phyloP scores from a whole-genome alignment of 176 grass and related monocot species.

The Phoenix dactylifera region DNA sequence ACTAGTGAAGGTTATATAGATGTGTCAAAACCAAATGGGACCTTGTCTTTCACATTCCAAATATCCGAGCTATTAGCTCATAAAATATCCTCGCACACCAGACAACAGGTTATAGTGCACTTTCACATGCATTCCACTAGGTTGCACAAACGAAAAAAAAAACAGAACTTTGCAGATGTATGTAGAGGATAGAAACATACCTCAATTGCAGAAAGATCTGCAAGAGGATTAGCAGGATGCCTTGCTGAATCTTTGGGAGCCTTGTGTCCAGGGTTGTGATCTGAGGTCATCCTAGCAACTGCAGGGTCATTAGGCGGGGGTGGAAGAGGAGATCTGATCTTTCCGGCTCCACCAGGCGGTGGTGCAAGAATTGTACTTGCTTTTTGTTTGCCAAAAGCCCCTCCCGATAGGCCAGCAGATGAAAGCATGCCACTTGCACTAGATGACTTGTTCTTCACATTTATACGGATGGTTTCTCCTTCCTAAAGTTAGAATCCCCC shows the following conservation, averaged over 20 bases:
- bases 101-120: not conserved
- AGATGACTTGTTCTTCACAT: conserved; percentile 83
- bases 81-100: too few species aligned
- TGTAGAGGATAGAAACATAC: conserved; percentile 31
- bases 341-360: conserved; percentile 62
- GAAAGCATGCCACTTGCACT: conserved; percentile 72
- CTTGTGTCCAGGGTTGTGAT: conserved; percentile 29
- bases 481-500: conserved; percentile 30
- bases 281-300: conserved; percentile 60
- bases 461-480: conserved; percentile 99
- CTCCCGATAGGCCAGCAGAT: conserved; percentile 60
- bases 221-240: conserved; percentile 47
- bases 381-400: conserved; percentile 38
- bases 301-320: conserved; percentile 93
- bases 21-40: too few species aligned
- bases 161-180: not conserved
- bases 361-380: conserved; percentile 55
- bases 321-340: conserved; percentile 74
- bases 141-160: conserved; percentile 4
- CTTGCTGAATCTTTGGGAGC: conserved; percentile 37
- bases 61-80: too few species aligned
- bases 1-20: too few species aligned
- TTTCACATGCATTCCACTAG: not conserved
- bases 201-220: conserved; percentile 89
- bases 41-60: too few species aligned